Evolutionary conservation across 1,284 basidiomycete species (phyloP), one percentile per base, ranked within the genome.

Genomic region (Pyrrhoderma lamaoense): DNA sequence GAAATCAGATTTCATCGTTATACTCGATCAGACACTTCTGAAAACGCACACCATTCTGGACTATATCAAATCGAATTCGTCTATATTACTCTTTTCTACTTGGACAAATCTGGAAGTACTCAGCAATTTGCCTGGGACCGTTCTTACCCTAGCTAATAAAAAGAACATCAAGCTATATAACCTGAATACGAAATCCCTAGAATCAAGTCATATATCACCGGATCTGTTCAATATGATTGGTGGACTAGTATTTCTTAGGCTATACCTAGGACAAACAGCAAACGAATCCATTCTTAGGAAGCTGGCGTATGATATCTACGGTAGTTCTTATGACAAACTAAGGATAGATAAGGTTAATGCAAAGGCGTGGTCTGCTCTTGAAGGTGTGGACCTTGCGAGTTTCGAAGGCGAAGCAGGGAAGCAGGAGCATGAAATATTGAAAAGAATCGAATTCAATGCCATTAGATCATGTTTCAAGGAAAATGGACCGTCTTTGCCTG

Each of bases 401-500:
- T n/a, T 23, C 3, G 35, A 36, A 22, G 53, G 47, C 13, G 39
- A 14, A 16, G 19, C 43, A 3, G 48, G 34, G 3, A 38, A 43
- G 3, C 38, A 9, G 56, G 52, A 55, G 19, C 60, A 64, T 14
- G 46, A 60, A 2, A 57, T 63, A 22, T 68, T 86, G 52, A 82
- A 78, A 60, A 61, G 66, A 25, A 85, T 88, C 62, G 75, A 80
- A 53, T 79, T 80, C 64, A 90, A 88, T 61, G 79, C 85, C 34
- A 79, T 90, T 51, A 76, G 74, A 2, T 72, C 79, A 18, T 79
- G 82, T 57, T 72, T 73, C 5, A 71, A 72, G 13, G 69, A 73
- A 23, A 77, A 75, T 14, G 71, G 79, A 42, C 74, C 75, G 2
- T 67, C 79, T 25, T 75, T 79, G 44, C 82, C 79, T 51, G 80